Conservation (phyloP, 2,329 filamentous ascomycete genomes). For the Hymenoscyphus fraxineus region DNA sequence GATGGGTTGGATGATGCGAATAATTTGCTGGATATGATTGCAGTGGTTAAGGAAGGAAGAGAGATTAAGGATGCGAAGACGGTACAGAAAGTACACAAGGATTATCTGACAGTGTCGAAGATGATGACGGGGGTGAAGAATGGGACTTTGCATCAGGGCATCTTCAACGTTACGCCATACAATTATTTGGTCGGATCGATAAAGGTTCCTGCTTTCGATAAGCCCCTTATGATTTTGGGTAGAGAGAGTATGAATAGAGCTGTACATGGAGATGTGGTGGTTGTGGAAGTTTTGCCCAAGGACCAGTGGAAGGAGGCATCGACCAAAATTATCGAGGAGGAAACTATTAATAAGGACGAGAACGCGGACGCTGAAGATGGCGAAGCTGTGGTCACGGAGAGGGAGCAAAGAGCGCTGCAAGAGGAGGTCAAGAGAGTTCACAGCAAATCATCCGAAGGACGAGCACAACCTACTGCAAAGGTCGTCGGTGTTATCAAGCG, state of each 20-base stretch:
- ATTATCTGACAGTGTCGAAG: constrained; percentile 84
- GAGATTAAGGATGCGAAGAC: constrained; percentile 61
- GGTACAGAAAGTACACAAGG: constrained; percentile 72
- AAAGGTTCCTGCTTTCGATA: constrained; percentile 84
- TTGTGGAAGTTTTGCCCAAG: constrained; percentile 87
- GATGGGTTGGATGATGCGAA: constrained; percentile 77
- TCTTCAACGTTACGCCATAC: constrained; percentile 94
- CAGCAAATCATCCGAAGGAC: constrained; percentile 68
- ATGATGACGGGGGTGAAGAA: constrained; percentile 92
- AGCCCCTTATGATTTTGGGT: constrained; percentile 80
- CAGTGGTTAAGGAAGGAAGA: constrained; percentile 67
- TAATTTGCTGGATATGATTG: constrained; percentile 88
- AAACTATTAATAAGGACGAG: constrained; percentile 85
- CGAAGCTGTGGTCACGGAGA: constrained; percentile 77
- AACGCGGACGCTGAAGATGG: constrained; percentile 81
- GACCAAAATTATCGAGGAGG: constrained; percentile 93
- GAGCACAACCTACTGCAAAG: constrained; percentile 83
- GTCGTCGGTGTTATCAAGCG: constrained; percentile 91
- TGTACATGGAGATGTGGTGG: constrained; percentile 86
- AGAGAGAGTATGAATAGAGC: constrained; percentile 95
- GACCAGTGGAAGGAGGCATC: constrained; percentile 97
- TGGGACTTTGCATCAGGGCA: constrained; percentile 86
- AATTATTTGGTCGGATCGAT: constrained; percentile 96
- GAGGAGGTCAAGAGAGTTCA: constrained; percentile 88
- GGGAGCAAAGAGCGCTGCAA: constrained; percentile 80